Percentiles rank a stretch among this genome's conserved stretches.
These are phyloP conservation scores for Colletotrichum liaoningense DNA, from an alignment of 2,329 filamentous ascomycete species.

Conservation along the genomic window DNA sequence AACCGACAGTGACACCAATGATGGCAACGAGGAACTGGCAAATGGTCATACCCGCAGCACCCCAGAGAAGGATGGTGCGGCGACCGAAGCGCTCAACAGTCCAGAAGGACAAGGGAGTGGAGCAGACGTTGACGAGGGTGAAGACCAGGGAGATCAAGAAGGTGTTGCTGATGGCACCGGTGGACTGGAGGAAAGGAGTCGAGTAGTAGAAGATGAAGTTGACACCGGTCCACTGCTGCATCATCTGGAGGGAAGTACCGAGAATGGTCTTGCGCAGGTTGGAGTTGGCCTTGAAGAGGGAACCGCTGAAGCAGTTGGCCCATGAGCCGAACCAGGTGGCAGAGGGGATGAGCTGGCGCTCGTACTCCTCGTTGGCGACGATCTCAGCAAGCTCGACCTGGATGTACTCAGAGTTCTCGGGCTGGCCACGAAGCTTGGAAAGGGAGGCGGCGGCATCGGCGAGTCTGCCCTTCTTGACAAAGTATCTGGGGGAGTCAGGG, in stretches of 20 bases:
- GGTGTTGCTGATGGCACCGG: conserved; percentile 79
- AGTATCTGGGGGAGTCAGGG: conserved; percentile 88
- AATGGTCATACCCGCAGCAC: conserved; percentile 84
- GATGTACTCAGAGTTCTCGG: conserved; percentile 78
- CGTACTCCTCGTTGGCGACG: conserved; percentile 89
- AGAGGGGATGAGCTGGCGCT: conserved; percentile 75
- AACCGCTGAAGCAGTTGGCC: conserved; percentile 75
- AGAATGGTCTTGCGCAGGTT: conserved; percentile 79
- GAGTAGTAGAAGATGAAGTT: conserved; percentile 95
- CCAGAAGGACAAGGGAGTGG: conserved; percentile 89
- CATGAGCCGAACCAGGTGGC: conserved; percentile 76
- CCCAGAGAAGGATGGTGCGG: conserved; percentile 81
- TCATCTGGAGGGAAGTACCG: conserved; percentile 81
- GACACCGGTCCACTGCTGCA: conserved; percentile 86
- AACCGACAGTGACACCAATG: conserved; percentile 72
- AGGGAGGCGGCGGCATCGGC: conserved; percentile 73
- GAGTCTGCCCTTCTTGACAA: conserved; percentile 80
- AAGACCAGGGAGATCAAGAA: conserved; percentile 90
- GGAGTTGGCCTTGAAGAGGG: conserved; percentile 70
- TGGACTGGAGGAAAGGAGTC: conserved; percentile 84
- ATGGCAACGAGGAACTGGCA: conserved; percentile 91
- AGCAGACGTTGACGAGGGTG: conserved; percentile 87
- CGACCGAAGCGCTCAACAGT: conserved; percentile 86
- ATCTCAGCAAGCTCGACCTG: conserved; percentile 86
- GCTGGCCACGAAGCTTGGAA: conserved; percentile 78